A percentile compares a stretch with the other conserved stretches of the same genome.
These are phyloP conservation scores for Ogataea ramenticola DNA, from an alignment of 805 yeast genomes.

Conservation along the genomic window DNA sequence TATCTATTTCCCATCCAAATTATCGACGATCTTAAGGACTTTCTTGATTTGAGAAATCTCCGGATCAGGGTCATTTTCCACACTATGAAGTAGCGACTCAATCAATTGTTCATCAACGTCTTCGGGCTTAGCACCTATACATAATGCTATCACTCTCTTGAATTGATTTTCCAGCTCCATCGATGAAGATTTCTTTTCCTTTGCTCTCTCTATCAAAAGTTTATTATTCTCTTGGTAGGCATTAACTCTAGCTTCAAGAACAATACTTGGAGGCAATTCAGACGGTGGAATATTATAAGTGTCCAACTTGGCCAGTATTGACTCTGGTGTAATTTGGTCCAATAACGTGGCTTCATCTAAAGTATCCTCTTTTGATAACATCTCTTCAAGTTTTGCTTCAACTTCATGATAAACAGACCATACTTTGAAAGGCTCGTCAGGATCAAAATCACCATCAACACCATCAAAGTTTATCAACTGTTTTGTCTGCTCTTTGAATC, in stretches of 20 bases:
- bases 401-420: conserved; percentile 51
- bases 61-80: conserved; percentile 71
- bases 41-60: conserved; percentile 27
- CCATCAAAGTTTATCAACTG: conserved; percentile 25
- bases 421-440: conserved; percentile 87
- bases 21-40: conserved; percentile 26
- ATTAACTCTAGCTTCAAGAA: conserved; percentile 67
- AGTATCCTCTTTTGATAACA: conserved; percentile 3
- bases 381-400: conserved; percentile 29
- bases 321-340: conserved; percentile 1
- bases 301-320: not conserved
- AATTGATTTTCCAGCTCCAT: conserved; percentile 65
- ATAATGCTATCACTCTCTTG: conserved; percentile 79
- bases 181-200: conserved; percentile 45
- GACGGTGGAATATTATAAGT: conserved; percentile 12
- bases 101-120: conserved; percentile 56
- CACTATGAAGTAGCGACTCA: conserved; percentile 83
- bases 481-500: conserved; percentile 36
- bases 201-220: conserved; percentile 44
- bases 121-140: conserved; percentile 80
- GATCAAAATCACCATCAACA: conserved; percentile 45
- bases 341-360: not conserved
- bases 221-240: conserved; percentile 73
- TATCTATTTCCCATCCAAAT: conserved; percentile 12
- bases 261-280: conserved; percentile 38